These are phyloP conservation scores for Apostasia ramifera DNA, from an alignment of 106 monocot genomes.

Conservation along the genomic window DNA sequence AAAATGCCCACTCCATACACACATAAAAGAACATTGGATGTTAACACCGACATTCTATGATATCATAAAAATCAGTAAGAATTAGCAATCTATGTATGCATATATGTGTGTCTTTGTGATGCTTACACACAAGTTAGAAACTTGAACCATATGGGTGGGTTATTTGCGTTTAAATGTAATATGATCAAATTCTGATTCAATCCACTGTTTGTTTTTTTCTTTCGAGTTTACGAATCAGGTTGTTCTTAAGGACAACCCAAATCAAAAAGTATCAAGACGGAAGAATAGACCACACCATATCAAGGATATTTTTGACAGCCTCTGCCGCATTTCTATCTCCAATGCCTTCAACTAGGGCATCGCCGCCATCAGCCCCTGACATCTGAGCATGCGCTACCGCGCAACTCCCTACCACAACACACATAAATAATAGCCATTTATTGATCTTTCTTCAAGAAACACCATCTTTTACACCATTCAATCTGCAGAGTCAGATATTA, in stretches of 20 bases:
- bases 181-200: too few relatives aligned
- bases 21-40: too few relatives aligned
- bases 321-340: constrained; percentile 40
- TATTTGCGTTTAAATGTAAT: too few relatives aligned
- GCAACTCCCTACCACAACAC: constrained; percentile 10
- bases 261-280: not conserved
- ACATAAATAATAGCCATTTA: not conserved
- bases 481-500: not conserved
- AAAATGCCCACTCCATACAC: too few relatives aligned
- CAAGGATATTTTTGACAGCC: constrained; percentile 44
- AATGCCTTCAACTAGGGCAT: constrained; percentile 15
- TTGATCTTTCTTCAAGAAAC: not conserved
- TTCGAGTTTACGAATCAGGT: too few relatives aligned
- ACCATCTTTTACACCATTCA: not conserved
- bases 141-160: too few relatives aligned
- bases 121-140: too few relatives aligned
- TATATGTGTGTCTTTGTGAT: too few relatives aligned
- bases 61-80: too few relatives aligned
- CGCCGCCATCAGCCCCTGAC: constrained; percentile 3
- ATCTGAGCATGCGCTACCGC: constrained; percentile 2
- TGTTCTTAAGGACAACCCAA: not conserved
- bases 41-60: too few relatives aligned
- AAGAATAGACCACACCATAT: constrained; percentile 31
- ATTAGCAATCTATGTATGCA: too few relatives aligned
- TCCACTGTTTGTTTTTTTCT: too few relatives aligned